Base-by-base conservation (phyloP, 2,329 filamentous ascomycete genomes). In the Coniochaeta ligniaria region DNA sequence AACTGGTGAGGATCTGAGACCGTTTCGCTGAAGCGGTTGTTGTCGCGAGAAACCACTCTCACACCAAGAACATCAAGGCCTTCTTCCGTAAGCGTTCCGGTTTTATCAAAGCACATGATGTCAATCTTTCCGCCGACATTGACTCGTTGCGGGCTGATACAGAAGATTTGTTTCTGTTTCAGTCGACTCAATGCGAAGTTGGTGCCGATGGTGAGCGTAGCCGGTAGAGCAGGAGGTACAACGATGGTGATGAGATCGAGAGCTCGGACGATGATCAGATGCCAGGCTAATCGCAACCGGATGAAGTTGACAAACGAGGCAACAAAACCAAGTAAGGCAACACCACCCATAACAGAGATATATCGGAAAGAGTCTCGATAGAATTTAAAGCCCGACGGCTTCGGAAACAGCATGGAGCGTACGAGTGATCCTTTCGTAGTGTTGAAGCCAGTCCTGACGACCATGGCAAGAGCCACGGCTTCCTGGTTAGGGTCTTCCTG, bases 81-180 rank as follows among this genome's bases (percentile, higher is more conserved):
- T 72, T 99, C 95, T 74, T 98, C 95, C 0, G 95, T 99, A 59
- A 99, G 78, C 0, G 95, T 99, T n/a, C 95, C 95, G 0, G 95
- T 99, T 76, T 99, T 99, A 76, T 99, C 95, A 65, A 99, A 99
- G 74, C 94, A 97, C 76, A 99, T 90, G 12, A 98, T 85, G 70
- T 99, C 95, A 4, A 99, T 78, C 74, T 98, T 98, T 57, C 96
- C 95, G 17, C 91, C 95, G 6, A 99, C 92, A 69, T 98, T 99
- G 60, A 99, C 94, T 68, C 95, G 85, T 70, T 99, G 95, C 0
- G 96, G 95, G 66, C 94, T 98, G 69, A 98, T 99, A 70, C 95
- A 99, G 71, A 96, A 99, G 41, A 99, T 97, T 50, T 92, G 84
- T 72, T 96, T 93, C 64, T 88, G 85, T 75, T 92, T 96, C 33